Percentiles rank a stretch among this genome's conserved stretches.
Evolutionary conservation across 2,329 filamentous ascomycete species (phyloP).

Genomic region (Ophiostoma montium): DNA sequence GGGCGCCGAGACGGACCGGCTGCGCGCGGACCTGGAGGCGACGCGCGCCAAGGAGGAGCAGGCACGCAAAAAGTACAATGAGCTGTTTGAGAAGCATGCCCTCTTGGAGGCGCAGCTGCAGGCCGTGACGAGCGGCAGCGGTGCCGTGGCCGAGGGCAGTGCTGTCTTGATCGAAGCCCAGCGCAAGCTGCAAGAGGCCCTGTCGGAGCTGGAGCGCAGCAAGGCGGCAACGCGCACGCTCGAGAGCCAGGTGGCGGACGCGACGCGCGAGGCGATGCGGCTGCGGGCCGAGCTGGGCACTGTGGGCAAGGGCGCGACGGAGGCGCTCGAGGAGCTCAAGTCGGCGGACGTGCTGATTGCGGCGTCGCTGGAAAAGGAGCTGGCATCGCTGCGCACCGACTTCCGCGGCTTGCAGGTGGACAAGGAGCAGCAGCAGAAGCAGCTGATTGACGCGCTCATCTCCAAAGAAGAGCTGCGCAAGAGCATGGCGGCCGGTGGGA

Average conservation of each 20-base stretch:
- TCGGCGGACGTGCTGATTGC: conserved; percentile 44
- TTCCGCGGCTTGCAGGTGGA: conserved; percentile 34
- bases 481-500: conserved; percentile 20
- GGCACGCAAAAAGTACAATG: conserved; percentile 40
- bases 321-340: conserved; percentile 44
- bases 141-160: conserved; percentile 35
- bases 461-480: conserved; percentile 46
- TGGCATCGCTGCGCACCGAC: conserved; percentile 39
- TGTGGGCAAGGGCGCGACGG: conserved; percentile 37
- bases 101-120: conserved; percentile 44
- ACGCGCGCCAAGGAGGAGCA: conserved; percentile 34
- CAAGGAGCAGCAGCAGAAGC: conserved; percentile 41
- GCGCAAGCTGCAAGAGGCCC: conserved; percentile 29
- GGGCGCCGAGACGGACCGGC: conserved; percentile 37
- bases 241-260: conserved; percentile 34
- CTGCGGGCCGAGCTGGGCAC: conserved; percentile 39
- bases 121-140: conserved; percentile 31
- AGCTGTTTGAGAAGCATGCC: conserved; percentile 43
- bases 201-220: conserved; percentile 32
- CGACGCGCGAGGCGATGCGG: conserved; percentile 39
- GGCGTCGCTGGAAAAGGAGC: conserved; percentile 42
- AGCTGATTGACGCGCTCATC: conserved; percentile 45
- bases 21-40: conserved; percentile 43
- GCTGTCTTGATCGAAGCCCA: conserved; percentile 35
- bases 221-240: conserved; percentile 31